Base-by-base conservation (phyloP, 1,284 basidiomycete species). In the Melampsora americana region DNA sequence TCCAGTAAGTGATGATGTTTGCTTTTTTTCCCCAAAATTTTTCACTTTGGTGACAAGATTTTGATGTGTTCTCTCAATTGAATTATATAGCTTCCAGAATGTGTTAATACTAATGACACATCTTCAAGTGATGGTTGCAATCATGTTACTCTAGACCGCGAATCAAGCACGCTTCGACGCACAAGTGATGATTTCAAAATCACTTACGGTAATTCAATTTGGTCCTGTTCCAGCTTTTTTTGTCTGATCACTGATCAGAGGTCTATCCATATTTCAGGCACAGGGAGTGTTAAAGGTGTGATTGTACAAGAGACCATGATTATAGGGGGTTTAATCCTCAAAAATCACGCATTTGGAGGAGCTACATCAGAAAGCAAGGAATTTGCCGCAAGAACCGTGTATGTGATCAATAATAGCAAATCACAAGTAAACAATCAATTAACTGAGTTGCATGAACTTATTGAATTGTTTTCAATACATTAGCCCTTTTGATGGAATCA, bases 401-500 rank as follows among this genome's bases (percentile, higher is more conserved):
- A 28, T 62, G 68, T 32, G 39, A 9, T 35, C 20, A 39, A 30
- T 18, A 46, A 18, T 70, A 72, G 69, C 12, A 39, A 76, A 35
- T 46, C 68, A 6, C 30, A 20, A 5, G 3, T 30, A 60, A 35
- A 35, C 9, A n/a, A n/a, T n/a, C n/a, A n/a, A 80, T 78, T 74
- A 78, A 77, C 78, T 77, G n/a, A 74, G 74, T 12, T 79, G 80
- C 59, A 66, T 61, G 4, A 78, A 77, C 5, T 79, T 77, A 2
- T 79, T 79, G 79, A 66, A 77, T 78, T 5, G 71, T 56, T 11
- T 79, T 11, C n/a, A 32, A 65, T 65, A 9, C 78, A 78, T 80
- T 0, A 85, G 85, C 44, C 85, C 88, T 0, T 92, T 92, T 79
- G 92, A 94, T 82, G 89, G 93, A 64, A 83, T 95, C 78, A 89